Evolutionary conservation across 1,284 basidiomycete species (phyloP), one percentile per base, ranked within the genome.

Genomic region (Ceratobasidium sp.): DNA sequence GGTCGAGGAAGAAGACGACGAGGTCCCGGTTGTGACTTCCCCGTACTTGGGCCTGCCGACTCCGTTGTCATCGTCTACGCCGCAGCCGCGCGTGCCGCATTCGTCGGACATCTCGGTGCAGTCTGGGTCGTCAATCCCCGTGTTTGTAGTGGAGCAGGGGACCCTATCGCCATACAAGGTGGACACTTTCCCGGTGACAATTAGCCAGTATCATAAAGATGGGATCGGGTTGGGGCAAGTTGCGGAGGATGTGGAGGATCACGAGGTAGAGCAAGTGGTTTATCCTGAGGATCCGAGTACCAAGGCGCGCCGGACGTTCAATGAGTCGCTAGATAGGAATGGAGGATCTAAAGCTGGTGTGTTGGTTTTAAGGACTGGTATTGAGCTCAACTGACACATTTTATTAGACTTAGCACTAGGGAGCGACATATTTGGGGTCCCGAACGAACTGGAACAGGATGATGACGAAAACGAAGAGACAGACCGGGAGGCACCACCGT

Each of bases 1-100:
- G 81, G 83, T 36, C 80, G 84, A 46, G 88, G 85, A 76, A 84
- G 85, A 59, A 83, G 85, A 75, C 83, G 87, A 74, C 83, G 88
- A 74, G 83, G 64, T 40, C 12, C 53, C 70, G 42, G 53, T 64
- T 23, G 85, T 87, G 6, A 86, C 87, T 1, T 82, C 87, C 14
- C 84, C 87, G 85, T 21, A 63, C 62, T 25, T 74, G 73, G 40
- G 60, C 53, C 16, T 73, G 69, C 46, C 78, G 86, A 40, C 85
- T 84, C 60, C 78, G 78, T 40, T 79, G 5, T 81, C 3, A 73
- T 72, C 74, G 75, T 33, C 78, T 75, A 12, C 78, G 78, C 73
- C 60, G 76, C 77, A n/a, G 75, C 75, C 21, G 75, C 77, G 38
- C 73, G 73, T 12, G 67, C 23, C 76, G 75, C 46, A 74, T 75